Percentiles rank a stretch among this genome's conserved stretches.
phyloP scores from a whole-genome alignment of 2,329 filamentous ascomycete genomes.

The Fusarium torulosum region DNA sequence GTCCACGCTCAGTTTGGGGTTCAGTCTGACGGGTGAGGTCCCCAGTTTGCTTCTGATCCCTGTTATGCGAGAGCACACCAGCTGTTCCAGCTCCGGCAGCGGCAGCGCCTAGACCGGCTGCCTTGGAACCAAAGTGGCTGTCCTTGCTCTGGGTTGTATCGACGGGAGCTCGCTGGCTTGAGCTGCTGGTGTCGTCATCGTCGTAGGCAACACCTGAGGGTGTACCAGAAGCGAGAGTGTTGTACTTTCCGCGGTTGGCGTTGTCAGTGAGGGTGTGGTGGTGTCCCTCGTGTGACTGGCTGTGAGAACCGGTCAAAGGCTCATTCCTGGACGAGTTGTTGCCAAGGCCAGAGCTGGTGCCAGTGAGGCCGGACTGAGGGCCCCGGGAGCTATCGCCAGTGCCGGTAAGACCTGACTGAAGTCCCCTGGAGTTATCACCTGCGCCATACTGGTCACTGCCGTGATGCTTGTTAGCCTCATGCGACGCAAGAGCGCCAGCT shows the following conservation, averaged over 20 bases:
- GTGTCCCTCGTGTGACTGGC: background rate
- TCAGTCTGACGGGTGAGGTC: background rate
- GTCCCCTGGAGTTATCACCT: background rate
- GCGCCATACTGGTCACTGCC: background rate
- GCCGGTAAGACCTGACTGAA: background rate
- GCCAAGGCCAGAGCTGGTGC: background rate
- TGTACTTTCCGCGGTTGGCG: slow-evolving; percentile 41
- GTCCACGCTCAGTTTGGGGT: background rate
- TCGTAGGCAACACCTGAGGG: slow-evolving; percentile 33
- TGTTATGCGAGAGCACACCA: slow-evolving; percentile 3
- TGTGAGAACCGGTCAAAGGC: background rate
- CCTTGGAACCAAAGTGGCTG: background rate
- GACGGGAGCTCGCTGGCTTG: background rate
- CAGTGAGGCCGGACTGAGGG: too few relatives aligned
- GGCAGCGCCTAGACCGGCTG: slow-evolving; percentile 3
- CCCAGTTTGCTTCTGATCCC: background rate
- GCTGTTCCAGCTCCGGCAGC: background rate
- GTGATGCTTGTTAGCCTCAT: background rate
- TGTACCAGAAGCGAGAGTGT: slow-evolving; percentile 38
- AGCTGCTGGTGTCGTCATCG: background rate
- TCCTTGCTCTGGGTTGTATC: background rate
- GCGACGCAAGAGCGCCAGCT: slow-evolving; percentile 22
- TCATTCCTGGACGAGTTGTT: background rate
- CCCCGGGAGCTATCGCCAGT: background rate
- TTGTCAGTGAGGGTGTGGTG: slow-evolving; percentile 10